phyloP scores from a whole-genome alignment of 2,329 filamentous ascomycete genomes.

The Nothopassalora personata region DNA sequence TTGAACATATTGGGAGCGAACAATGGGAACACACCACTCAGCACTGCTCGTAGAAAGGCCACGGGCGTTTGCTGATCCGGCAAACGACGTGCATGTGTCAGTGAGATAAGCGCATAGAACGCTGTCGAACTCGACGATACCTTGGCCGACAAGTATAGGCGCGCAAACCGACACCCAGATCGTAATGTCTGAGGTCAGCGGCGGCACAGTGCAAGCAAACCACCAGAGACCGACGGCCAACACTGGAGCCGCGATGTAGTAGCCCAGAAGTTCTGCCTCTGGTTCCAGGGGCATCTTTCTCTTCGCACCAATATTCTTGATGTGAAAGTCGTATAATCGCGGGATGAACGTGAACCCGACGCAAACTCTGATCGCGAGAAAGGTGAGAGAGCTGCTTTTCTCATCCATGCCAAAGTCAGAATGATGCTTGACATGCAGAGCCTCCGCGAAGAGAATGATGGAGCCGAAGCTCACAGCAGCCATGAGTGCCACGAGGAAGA shows the following conservation, averaged over 20 bases:
- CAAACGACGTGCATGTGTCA: constrained; percentile 42
- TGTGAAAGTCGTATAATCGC: constrained; percentile 38
- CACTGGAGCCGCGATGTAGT: constrained; percentile 41
- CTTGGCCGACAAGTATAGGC: constrained; percentile 43
- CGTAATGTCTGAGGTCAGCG: constrained; percentile 30
- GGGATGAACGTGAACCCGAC: constrained; percentile 40
- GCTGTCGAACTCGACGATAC: constrained; percentile 44
- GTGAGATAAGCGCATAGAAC: constrained; percentile 41
- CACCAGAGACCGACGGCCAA: constrained; percentile 42
- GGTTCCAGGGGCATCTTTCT: constrained; percentile 31
- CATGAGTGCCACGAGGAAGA: constrained; percentile 41
- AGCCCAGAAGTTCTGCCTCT: constrained; percentile 46
- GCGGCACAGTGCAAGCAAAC: constrained; percentile 47
- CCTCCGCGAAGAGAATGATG: constrained; percentile 36
- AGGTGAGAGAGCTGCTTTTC: constrained; percentile 45
- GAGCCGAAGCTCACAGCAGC: constrained; percentile 41
- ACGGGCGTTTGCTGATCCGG: constrained; percentile 44
- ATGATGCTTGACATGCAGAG: constrained; percentile 37
- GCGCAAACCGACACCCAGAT: constrained; percentile 19
- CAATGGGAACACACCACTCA: constrained; percentile 39
- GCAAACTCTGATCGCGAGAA: constrained; percentile 48
- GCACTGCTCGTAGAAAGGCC: constrained; percentile 36
- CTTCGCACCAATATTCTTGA: constrained; percentile 23
- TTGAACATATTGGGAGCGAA: constrained; percentile 39
- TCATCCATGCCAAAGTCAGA: constrained; percentile 28